Base-by-base conservation (phyloP, 202 grass and related monocot genomes). In the Zizania palustris region DNA sequence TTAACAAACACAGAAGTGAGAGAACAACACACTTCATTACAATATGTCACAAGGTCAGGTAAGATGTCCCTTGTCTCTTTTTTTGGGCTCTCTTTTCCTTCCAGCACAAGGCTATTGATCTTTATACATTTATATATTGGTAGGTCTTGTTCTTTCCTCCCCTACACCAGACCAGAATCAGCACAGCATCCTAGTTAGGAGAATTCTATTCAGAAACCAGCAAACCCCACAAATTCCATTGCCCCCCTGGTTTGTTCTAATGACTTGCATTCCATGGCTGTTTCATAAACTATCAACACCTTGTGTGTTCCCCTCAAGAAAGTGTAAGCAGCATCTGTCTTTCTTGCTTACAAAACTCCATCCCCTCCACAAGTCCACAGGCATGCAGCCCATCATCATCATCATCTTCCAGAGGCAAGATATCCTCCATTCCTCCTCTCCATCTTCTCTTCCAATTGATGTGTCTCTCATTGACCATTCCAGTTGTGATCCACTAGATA, bases 381-480 rank as follows among this genome's bases (percentile, higher is more conserved):
- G 0, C 60, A 35, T 77, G 63, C 41, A 19, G n/a, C 15, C 45
- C 40, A 61, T 51, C 46, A 49, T 11, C 64, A 0, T 57, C 49
- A 14, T 37, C 64, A 67, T 79, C 66, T 20, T 69, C 28, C 21
- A 9, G n/a, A 2, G 46, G 66, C 62, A 19, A 36, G 22, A 60
- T 35, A 44, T 57, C 63, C 38, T 28, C 28, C 28, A 1, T 2
- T 28, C 28, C 28, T 28, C 28, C 28, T 28, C 28, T 28, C 28
- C 28, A 28, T 28, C 28, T 45, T 56, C 22, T 45, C 54, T 16
- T 60, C 73, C 54, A 14, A 33, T 53, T 12, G 62, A 36, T 28
- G 71, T 67, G 62, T 15, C 72, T 63, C 70, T 63, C 74, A 48
- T 68, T 83, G 74, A 83, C 80, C 13, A 63, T 4, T 42, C n/a